Percentiles rank a stretch among this genome's conserved stretches.
Conservation (phyloP, 805 yeast species). For the Candida succiphila region DNA sequence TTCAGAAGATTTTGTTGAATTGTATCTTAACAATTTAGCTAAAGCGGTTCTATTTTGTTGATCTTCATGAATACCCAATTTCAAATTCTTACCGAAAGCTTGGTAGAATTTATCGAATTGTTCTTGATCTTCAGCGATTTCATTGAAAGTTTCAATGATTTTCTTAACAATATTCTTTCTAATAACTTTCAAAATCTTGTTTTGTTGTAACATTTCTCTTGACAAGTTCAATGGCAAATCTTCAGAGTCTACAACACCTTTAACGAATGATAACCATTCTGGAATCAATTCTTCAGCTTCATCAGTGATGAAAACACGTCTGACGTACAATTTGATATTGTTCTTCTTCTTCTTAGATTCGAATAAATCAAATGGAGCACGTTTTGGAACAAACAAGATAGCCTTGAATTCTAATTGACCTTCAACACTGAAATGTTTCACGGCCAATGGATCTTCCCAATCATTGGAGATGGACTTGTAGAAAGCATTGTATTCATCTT, state of each 20-base stretch:
- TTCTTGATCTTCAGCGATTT: constrained; percentile 98
- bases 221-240: constrained; percentile 99
- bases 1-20: constrained; percentile 92
- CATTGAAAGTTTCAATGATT: constrained; percentile 96
- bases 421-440: constrained; percentile 98
- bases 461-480: constrained; percentile 98
- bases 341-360: constrained; percentile 98
- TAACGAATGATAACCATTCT: constrained; percentile 95
- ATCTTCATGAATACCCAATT: constrained; percentile 98
- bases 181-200: constrained; percentile 98
- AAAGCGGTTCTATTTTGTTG: constrained; percentile 93
- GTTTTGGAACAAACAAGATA: constrained; percentile 92
- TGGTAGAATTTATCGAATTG: constrained; percentile 97
- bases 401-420: constrained; percentile 99
- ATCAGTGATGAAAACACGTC: constrained; percentile 99
- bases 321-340: constrained; percentile 97
- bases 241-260: constrained; percentile 99
- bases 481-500: constrained; percentile 98
- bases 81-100: constrained; percentile 96
- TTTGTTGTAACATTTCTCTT: constrained; percentile 99
- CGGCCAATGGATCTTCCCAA: constrained; percentile 99
- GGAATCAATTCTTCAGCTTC: constrained; percentile 99
- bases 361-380: constrained; percentile 98
- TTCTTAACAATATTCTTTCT: constrained; percentile 99
- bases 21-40: constrained; percentile 93